These are phyloP conservation scores for Serendipita indica DNA, from an alignment of 768 basidiomycete species.

Conservation along the genomic window DNA sequence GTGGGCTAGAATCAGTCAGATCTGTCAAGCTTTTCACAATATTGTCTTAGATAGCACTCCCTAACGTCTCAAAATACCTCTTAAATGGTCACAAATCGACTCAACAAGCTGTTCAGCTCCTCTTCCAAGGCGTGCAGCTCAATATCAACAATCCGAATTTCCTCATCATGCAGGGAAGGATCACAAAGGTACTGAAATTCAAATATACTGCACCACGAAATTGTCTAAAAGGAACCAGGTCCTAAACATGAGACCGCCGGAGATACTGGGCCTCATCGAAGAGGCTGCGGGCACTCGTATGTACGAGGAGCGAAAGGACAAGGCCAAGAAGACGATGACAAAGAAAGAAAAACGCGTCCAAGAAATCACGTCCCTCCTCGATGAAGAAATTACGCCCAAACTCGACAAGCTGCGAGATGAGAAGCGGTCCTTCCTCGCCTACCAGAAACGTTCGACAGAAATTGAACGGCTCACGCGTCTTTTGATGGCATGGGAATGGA, in stretches of 20 bases:
- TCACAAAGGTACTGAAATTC: slow-evolving; percentile 61
- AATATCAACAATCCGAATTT: slow-evolving; percentile 99
- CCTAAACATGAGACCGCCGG: slow-evolving; percentile 95
- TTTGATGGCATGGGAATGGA: slow-evolving; percentile 83
- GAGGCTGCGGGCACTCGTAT: slow-evolving; percentile 97
- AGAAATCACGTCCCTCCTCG: slow-evolving; percentile 65
- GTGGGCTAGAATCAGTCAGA: slow-evolving; percentile 29
- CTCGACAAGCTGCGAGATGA: slow-evolving; percentile 78
- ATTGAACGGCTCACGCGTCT: slow-evolving; percentile 73
- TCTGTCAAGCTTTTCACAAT: not conserved
- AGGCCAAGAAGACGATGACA: slow-evolving; percentile 86
- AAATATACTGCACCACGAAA: not conserved
- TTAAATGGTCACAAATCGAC: slow-evolving; percentile 89
- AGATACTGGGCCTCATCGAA: slow-evolving; percentile 96
- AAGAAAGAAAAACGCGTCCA: slow-evolving; percentile 95
- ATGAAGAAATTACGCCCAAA: slow-evolving; percentile 89
- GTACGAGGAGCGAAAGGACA: slow-evolving; percentile 98
- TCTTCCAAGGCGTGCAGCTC: slow-evolving; percentile 93
- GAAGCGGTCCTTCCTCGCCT: slow-evolving; percentile 77
- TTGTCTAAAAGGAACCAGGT: slow-evolving; percentile 31
- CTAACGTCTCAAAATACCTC: slow-evolving; percentile 87
- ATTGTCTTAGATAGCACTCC: slow-evolving; percentile 61
- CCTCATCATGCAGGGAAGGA: slow-evolving; percentile 98
- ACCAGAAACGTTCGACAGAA: slow-evolving; percentile 77
- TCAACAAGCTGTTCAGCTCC: slow-evolving; percentile 69